Evolutionary conservation across 257 asterid species (phyloP).

Genomic region (Coffea canephora): DNA sequence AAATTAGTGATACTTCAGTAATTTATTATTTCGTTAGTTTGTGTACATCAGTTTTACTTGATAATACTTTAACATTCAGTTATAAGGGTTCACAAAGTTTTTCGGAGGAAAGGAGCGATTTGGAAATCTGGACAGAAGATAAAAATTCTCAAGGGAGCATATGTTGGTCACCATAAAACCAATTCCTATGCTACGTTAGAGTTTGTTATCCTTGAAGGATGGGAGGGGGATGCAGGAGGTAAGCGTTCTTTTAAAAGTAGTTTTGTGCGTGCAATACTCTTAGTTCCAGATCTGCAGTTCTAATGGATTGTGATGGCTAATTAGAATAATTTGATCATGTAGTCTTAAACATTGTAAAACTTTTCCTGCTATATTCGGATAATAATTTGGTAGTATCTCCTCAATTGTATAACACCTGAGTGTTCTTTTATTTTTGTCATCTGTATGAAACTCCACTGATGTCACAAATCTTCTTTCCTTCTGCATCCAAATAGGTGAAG

Average conservation of each 20-base stretch:
- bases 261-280: neutral
- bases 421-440: neutral
- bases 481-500: conserved; percentile 51
- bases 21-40: conserved; percentile 2
- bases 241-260: conserved; percentile 22
- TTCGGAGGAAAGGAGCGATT: conserved; percentile 43
- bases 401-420: neutral
- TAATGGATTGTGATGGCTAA: neutral
- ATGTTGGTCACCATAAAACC: conserved; percentile 39
- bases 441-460: neutral
- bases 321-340: neutral
- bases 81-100: conserved; percentile 51
- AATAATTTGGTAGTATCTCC: neutral
- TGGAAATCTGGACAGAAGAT: conserved; percentile 72
- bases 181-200: conserved; percentile 61
- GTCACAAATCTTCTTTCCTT: neutral
- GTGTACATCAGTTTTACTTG: conserved; percentile 6
- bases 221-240: conserved; percentile 61
- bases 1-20: neutral
- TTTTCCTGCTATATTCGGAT: neutral
- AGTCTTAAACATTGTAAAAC: neutral
- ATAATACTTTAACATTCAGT: conserved; percentile 34
- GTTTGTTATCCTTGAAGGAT: conserved; percentile 61
- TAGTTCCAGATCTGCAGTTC: neutral
- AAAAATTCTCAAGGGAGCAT: conserved; percentile 73